Percentiles rank a stretch among this genome's conserved stretches.
Evolutionary conservation across 2,329 filamentous ascomycete species (phyloP).

Genomic region (Sporothrix variecibatus): DNA sequence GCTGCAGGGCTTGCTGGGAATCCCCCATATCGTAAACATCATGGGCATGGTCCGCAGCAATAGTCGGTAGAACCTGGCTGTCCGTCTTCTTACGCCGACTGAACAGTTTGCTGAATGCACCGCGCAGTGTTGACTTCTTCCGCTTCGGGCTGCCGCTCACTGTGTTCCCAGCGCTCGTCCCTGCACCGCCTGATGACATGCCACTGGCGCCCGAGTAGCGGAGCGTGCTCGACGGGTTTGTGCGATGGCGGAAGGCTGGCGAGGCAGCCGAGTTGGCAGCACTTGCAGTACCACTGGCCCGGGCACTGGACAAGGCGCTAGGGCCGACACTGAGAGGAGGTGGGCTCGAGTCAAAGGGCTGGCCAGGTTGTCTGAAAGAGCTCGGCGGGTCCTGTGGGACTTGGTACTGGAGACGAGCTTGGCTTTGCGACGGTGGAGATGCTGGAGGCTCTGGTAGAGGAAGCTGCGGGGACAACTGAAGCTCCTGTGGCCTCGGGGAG

Average conservation of each 20-base stretch:
- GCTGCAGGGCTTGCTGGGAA: not conserved
- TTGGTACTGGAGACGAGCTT: not conserved
- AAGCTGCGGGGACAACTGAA: not conserved
- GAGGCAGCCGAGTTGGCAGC: slow-evolving; percentile 20
- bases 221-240: slow-evolving; percentile 44
- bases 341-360: not conserved
- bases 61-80: slow-evolving; percentile 36
- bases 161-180: not conserved
- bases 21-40: not conserved
- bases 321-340: not conserved
- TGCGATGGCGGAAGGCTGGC: slow-evolving; percentile 34
- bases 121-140: slow-evolving; percentile 60
- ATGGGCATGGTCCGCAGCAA: slow-evolving; percentile 1
- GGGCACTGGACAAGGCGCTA: slow-evolving; percentile 1
- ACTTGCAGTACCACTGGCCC: slow-evolving; percentile 7
- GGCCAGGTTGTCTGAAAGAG: not conserved
- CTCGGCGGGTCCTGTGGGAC: not conserved
- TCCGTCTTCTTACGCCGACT: slow-evolving; percentile 56
- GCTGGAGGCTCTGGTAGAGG: not conserved
- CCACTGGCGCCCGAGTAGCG: slow-evolving; percentile 53
- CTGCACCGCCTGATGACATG: slow-evolving; percentile 40
- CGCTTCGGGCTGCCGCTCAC: slow-evolving; percentile 35
- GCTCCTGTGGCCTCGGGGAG: not conserved
- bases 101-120: slow-evolving; percentile 60
- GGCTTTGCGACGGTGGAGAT: slow-evolving; percentile 11